Evolutionary conservation across 2,329 filamentous ascomycete genomes (phyloP).

Genomic region (Lomentospora prolificans): DNA sequence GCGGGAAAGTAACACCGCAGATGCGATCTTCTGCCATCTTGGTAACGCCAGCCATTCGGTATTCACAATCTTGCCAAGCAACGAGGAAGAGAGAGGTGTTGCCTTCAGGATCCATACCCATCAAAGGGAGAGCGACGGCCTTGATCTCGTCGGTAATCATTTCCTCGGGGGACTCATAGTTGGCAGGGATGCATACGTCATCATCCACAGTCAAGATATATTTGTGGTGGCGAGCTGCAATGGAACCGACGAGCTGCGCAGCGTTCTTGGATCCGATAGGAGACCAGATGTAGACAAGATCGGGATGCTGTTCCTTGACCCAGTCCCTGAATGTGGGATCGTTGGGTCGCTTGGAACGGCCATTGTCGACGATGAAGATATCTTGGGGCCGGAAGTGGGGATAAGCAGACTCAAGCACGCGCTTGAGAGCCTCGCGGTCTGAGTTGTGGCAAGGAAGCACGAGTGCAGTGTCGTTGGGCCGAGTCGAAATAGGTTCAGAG

Average conservation of each 20-base stretch:
- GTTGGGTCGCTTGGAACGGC: not conserved
- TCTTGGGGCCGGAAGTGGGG: constrained; percentile 2
- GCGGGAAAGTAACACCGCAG: constrained; percentile 1
- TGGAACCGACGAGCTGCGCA: constrained; percentile 3
- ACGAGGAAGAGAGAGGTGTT: constrained; percentile 2
- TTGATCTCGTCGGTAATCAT: constrained; percentile 1
- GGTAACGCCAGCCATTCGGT: constrained; percentile 4
- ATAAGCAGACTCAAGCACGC: not conserved
- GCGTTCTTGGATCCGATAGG: constrained; percentile 6
- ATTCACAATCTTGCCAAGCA: constrained; percentile 4
- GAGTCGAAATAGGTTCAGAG: not conserved
- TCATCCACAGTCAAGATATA: constrained; percentile 6
- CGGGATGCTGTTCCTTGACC: not conserved
- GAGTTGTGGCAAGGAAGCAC: constrained; percentile 4
- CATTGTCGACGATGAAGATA: constrained; percentile 4
- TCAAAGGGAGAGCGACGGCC: constrained; percentile 4
- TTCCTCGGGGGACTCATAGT: not conserved
- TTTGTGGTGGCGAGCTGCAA: constrained; percentile 3
- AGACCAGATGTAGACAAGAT: constrained; percentile 5
- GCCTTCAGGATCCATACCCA: not conserved
- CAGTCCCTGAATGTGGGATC: constrained; percentile 1
- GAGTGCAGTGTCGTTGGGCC: not conserved
- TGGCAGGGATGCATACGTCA: constrained; percentile 6
- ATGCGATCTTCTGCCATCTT: constrained; percentile 3
- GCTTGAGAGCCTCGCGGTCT: not conserved